Base-by-base conservation (phyloP, 2,329 filamentous ascomycete genomes). In the Penicillium sp. region DNA sequence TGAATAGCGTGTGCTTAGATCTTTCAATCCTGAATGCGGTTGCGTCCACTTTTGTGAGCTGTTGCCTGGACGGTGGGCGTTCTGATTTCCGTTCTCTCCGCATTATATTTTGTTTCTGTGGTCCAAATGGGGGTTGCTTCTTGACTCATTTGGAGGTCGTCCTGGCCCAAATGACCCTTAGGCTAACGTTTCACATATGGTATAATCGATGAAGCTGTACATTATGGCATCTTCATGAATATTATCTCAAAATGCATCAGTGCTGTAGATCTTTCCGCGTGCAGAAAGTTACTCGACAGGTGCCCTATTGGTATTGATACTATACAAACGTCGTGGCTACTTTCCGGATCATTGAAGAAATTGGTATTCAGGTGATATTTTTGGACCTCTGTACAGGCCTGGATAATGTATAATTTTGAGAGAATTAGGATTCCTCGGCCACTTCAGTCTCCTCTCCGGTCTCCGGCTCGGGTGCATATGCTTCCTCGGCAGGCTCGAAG, bases 401-500 rank as follows among this genome's bases (percentile, higher is more conserved):
- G 5, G 31, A 13, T 33, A 22, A 43, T 43, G 18, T 43, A 47
- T 38, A 44, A 43, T 47, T 46, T 47, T 25, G 25, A 11, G 5
- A 18, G 10, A 7, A 35, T 35, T 24, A 49, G 8, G 13, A 14
- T n/a, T 6, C 7, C 11, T 51, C 38, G 31, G 9, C 43, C 20
- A 22, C 20, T 50, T 22, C 46, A 24, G 18, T 42, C 30, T 46
- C 54, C 22, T 50, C 52, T 7, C 22, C 27, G 11, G 41, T 45
- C 5, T 27, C 36, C 6, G 43, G 30, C 24, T 68, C 61, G 24
- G 54, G 59, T 4, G 69, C 73, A 4, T 67, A 69, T 2, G 74
- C 71, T 31, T 76, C 80, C 54, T 65, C 78, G 39, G 73, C 78
- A 54, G 80, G 79, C 51, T 71, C 77, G 28, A 62, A 62, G 31